Percentiles rank a stretch among this genome's conserved stretches.
phyloP scores from a whole-genome alignment of 106 monocot genomes.

The Acorus calamus region DNA sequence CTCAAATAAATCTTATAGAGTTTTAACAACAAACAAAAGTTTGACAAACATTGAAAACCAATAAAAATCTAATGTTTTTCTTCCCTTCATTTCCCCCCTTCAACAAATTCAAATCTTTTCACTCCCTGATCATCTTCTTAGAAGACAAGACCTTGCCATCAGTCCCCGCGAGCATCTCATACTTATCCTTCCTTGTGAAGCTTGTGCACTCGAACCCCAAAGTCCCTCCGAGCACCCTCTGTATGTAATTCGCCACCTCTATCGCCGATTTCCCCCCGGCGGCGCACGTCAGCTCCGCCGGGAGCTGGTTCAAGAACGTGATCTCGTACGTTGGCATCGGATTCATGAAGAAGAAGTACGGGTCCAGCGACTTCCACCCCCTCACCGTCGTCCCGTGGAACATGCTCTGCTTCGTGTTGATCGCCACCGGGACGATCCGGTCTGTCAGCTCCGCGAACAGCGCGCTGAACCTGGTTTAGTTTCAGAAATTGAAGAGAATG shows the following conservation, averaged over 20 bases:
- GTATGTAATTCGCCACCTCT: slow-evolving; percentile 10
- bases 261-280: slow-evolving; percentile 3
- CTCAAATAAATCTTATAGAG: too few relatives aligned
- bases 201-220: slow-evolving; percentile 10
- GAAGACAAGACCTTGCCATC: slow-evolving; percentile 2
- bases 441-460: slow-evolving; percentile 14
- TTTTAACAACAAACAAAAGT: too few relatives aligned
- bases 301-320: slow-evolving; percentile 10
- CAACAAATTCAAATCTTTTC: too few relatives aligned
- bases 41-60: too few relatives aligned
- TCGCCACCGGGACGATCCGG: slow-evolving; percentile 37
- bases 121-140: too few relatives aligned
- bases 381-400: slow-evolving; percentile 31
- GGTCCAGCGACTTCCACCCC: slow-evolving; percentile 25
- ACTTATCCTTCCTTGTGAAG: slow-evolving; percentile 9
- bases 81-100: too few relatives aligned
- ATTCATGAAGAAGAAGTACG: slow-evolving; percentile 11
- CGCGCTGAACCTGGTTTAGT: slow-evolving; percentile 1
- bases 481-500: too few relatives aligned
- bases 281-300: slow-evolving; percentile 6
- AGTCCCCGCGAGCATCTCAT: slow-evolving; percentile 5
- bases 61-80: too few relatives aligned
- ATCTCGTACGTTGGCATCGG: slow-evolving; percentile 4
- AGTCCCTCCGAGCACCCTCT: background rate
- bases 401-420: slow-evolving; percentile 36